Evolutionary conservation across 352 stramenopile species (phyloP), one percentile per base, ranked within the genome.

Genomic region (Globisporangium paddicum): DNA sequence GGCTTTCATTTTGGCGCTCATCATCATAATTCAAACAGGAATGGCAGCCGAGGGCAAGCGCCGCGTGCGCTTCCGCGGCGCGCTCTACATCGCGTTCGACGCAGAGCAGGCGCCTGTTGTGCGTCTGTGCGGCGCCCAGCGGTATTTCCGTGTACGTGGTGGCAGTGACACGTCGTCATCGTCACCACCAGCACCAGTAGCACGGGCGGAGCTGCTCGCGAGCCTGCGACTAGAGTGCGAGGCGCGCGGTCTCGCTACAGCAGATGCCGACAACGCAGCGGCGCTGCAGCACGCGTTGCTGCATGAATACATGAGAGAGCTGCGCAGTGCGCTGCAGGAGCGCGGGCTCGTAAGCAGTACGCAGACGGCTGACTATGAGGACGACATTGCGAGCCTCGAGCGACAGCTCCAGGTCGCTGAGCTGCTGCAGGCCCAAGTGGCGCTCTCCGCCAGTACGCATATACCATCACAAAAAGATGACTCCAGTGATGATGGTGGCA

Each of bases 61-160:
- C 2, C 41, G 41, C 53, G 74, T 87, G 67, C 45, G 23, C 55
- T 90, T 90, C 65, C 49, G 44, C 1, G 81, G 81, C 46, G 68
- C 78, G 19, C 63, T 77, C 30, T 79, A 76, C 64, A 84, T 90
- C 54, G 77, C 84, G 60, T 89, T 73, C 63, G 71, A 89, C 42
- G 69, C 79, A 0, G 58, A 74, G 6, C 55, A 67, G 13, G 63
- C 81, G 25, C 61, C 68, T 10, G 81, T 86, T 1, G 77, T 87
- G 54, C 71, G 63, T 2, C 59, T 67, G 40, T 63, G 62, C 25
- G 74, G 71, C 11, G 53, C 60, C 16, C 37, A 42, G 37, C 16
- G 37, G 37, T 16, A 42, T 42, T 7, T 42, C 4, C 37, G 37
- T 42, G 37, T 3, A 42, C 14, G 16, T 42, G 37, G 5, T 16